A percentile compares a stretch with the other conserved stretches of the same genome.
phyloP scores from a whole-genome alignment of 345 rosid genomes.

The Reutealis trisperma region DNA sequence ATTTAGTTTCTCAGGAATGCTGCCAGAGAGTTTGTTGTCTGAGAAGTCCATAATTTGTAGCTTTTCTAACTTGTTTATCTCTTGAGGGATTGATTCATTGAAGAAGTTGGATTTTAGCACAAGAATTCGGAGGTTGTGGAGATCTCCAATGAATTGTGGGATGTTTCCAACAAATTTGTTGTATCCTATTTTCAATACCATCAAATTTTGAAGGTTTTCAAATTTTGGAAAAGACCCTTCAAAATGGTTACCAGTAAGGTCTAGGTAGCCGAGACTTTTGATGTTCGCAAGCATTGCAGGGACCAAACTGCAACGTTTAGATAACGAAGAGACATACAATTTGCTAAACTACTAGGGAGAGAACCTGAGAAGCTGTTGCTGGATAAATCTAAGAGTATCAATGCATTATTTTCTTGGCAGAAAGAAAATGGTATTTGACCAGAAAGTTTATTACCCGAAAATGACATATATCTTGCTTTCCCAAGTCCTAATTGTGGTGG shows the following conservation, averaged over 20 bases:
- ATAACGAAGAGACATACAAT: constrained; percentile 11
- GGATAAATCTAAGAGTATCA: constrained; percentile 13
- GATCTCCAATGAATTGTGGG: constrained; percentile 10
- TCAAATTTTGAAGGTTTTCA: constrained; percentile 1
- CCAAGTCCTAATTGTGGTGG: neutral
- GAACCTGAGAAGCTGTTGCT: constrained; percentile 11
- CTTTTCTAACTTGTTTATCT: constrained; percentile 20
- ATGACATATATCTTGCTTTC: neutral
- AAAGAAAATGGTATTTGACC: constrained; percentile 14
- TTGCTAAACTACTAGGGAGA: constrained; percentile 10
- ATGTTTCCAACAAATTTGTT: constrained; percentile 9
- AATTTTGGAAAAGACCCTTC: constrained; percentile 20
- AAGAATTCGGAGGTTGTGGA: constrained; percentile 9
- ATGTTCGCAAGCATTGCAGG: constrained; percentile 10
- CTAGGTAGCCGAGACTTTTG: constrained; percentile 13
- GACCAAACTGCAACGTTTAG: constrained; percentile 19
- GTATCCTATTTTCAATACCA: constrained; percentile 4
- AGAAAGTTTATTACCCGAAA: constrained; percentile 1
- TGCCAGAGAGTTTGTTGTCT: constrained; percentile 15
- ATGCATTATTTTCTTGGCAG: constrained; percentile 1
- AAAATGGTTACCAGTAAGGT: constrained; percentile 6
- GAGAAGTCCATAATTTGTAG: constrained; percentile 20
- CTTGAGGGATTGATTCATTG: constrained; percentile 15
- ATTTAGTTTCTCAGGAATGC: constrained; percentile 12
- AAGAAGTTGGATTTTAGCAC: constrained; percentile 13